Conservation (phyloP, 169 alveolate genomes). For the Plasmodium knowlesi region DNA sequence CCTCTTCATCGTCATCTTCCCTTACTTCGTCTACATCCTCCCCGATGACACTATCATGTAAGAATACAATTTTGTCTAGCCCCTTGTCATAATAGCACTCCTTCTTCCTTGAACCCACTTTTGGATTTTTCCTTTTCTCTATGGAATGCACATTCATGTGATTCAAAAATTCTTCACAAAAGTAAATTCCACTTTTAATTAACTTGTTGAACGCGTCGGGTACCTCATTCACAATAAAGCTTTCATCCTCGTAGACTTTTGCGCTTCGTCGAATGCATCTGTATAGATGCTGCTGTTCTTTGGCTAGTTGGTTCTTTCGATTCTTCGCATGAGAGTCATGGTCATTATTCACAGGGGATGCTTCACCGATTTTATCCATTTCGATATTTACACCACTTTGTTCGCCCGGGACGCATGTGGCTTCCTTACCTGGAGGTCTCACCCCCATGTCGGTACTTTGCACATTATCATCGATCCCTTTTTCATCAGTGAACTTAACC, state of each 20-base stretch:
- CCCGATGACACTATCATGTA: slow-evolving; percentile 6
- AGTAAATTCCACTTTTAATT: slow-evolving; percentile 35
- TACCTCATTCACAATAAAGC: slow-evolving; percentile 12
- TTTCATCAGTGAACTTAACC: neutral
- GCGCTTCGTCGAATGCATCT: neutral
- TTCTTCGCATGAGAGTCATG: neutral
- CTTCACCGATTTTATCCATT: neutral
- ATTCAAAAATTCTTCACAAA: slow-evolving; percentile 27
- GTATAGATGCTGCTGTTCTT: neutral
- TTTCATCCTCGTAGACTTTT: slow-evolving; percentile 43
- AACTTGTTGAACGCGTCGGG: slow-evolving; percentile 25
- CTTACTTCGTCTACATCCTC: neutral
- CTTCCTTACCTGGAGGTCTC: neutral
- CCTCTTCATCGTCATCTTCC: neutral
- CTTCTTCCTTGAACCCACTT: slow-evolving; percentile 26
- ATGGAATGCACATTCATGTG: slow-evolving; percentile 11
- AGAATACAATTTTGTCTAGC: neutral
- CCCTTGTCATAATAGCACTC: slow-evolving; percentile 25
- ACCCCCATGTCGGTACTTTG: neutral
- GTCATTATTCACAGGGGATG: neutral
- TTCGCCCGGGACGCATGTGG: neutral
- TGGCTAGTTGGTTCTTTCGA: neutral
- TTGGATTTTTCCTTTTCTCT: slow-evolving; percentile 7
- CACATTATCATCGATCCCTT: neutral
- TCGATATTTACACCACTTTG: neutral